Evolutionary conservation across 768 basidiomycete genomes (phyloP).

Genomic region (Leccinum obscurum): DNA sequence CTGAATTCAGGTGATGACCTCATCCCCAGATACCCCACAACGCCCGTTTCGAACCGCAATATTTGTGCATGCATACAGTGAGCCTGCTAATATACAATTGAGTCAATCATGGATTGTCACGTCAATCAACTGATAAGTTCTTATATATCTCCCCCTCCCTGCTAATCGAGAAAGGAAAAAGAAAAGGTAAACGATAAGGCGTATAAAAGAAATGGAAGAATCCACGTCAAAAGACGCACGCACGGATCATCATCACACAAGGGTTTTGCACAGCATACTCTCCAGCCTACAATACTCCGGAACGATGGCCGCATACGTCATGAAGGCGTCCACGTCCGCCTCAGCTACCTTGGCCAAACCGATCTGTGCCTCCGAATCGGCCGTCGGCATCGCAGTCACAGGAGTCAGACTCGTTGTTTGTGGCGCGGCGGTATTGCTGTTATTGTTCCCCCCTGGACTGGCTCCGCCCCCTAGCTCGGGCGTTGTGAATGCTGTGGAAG

Average conservation of each 20-base stretch:
- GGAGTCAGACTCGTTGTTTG: constrained; percentile 64
- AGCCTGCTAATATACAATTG: constrained; percentile 17
- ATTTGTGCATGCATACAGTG: constrained; percentile 8
- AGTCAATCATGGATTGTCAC: neutral
- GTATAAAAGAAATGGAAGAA: neutral
- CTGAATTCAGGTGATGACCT: neutral
- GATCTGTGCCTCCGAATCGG: constrained; percentile 69
- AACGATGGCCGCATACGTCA: constrained; percentile 83
- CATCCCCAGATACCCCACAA: neutral
- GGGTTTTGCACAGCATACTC: constrained; percentile 68
- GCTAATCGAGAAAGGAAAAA: neutral
- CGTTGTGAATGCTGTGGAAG: constrained; percentile 59
- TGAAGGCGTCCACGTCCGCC: constrained; percentile 80
- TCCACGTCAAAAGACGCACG: neutral
- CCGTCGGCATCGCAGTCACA: constrained; percentile 68
- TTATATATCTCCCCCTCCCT: neutral
- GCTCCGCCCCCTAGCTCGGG: constrained; percentile 50
- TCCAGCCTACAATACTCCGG: constrained; percentile 83
- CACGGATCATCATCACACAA: constrained; percentile 36
- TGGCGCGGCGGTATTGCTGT: constrained; percentile 32
- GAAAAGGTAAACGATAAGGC: neutral
- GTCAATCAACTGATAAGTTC: neutral
- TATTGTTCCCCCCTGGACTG: constrained; percentile 36
- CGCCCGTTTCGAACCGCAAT: neutral
- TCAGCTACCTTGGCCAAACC: constrained; percentile 83